Conservation (phyloP, 192 early-diverging fungal species). For the Coemansia guatemalensis region DNA sequence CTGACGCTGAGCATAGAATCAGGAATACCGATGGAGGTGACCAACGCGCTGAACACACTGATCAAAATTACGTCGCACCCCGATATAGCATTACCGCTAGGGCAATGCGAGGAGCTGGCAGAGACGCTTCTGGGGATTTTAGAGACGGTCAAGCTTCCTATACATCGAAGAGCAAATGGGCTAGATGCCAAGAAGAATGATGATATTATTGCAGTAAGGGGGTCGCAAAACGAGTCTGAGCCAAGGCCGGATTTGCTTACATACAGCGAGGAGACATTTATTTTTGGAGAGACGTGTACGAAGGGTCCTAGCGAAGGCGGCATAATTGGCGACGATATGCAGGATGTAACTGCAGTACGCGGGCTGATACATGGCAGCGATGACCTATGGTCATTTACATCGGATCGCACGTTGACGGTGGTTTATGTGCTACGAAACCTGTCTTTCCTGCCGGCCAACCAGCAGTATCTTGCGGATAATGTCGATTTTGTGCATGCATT, state of each 20-base stretch:
- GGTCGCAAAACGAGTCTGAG: background rate
- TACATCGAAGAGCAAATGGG: background rate
- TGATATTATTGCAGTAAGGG: background rate
- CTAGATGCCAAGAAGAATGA: background rate
- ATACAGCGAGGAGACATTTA: constrained; percentile 35
- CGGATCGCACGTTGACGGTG: constrained; percentile 46
- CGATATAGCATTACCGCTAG: constrained; percentile 54
- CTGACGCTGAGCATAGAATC: constrained; percentile 78
- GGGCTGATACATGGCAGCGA: constrained; percentile 40
- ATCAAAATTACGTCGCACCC: constrained; percentile 58
- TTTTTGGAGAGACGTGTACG: constrained; percentile 20
- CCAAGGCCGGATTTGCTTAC: background rate
- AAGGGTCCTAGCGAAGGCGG: constrained; percentile 25
- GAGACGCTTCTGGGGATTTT: constrained; percentile 64
- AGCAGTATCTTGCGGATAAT: constrained; percentile 34
- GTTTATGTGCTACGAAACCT: constrained; percentile 43
- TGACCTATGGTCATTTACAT: constrained; percentile 49
- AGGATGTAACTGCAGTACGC: constrained; percentile 36
- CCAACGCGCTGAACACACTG: constrained; percentile 71
- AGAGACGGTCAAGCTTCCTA: constrained; percentile 37
- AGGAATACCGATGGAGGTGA: constrained; percentile 69
- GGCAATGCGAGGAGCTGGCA: constrained; percentile 66
- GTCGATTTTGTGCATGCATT: constrained; percentile 39
- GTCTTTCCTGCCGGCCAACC: constrained; percentile 48
- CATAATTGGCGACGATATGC: constrained; percentile 41